Evolutionary conservation across 129 eudicot genomes (phyloP), one percentile per base, ranked within the genome.

Genomic region (Arctium minus): DNA sequence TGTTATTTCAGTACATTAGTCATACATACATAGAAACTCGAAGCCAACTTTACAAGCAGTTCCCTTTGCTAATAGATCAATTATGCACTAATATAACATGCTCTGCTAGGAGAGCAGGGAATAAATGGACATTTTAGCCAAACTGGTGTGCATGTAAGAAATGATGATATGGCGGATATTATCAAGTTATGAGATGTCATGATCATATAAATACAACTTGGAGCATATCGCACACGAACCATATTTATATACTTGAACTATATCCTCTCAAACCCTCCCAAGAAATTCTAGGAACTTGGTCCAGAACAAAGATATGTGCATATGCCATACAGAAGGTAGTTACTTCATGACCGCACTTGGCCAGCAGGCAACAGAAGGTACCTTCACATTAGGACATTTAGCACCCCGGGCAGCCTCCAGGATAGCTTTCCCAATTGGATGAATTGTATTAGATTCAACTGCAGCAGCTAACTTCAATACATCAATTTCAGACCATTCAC

Each of bases 361-460:
- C 12, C 13, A 44, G 46, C 68, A 42, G 72, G 65, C 56, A 18
- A 72, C 6, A 2, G 9, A 67, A 62, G 38, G 27, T 90, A 93
- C 98, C 94, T 92, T 91, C 46, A 82, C 83, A 53, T 73, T 84
- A 60, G 90, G 83, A 74, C 90, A 87, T 70, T 94, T 91, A 76
- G 82, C 86, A 62, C 86, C 87, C 81, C 85, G 88, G 70, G 99
- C 98, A 87, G 99, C 99, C 86, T 89, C 90, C 46, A 90, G 88
- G 42, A 96, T 96, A 86, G 99, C 97, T 89, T 96, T 96, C 46
- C 99, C 99, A 73, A 96, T 92, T 84, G 99, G 99, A 89, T 96
- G 99, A 44, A 90, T 90, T 10, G 99, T 93, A 80, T 91, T 96
- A 36, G 93, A 91, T 88, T 96, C 99, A 74, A 96, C 99, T 53